phyloP scores from a whole-genome alignment of 1,284 basidiomycete genomes.

The Veloporphyrellus conicus region DNA sequence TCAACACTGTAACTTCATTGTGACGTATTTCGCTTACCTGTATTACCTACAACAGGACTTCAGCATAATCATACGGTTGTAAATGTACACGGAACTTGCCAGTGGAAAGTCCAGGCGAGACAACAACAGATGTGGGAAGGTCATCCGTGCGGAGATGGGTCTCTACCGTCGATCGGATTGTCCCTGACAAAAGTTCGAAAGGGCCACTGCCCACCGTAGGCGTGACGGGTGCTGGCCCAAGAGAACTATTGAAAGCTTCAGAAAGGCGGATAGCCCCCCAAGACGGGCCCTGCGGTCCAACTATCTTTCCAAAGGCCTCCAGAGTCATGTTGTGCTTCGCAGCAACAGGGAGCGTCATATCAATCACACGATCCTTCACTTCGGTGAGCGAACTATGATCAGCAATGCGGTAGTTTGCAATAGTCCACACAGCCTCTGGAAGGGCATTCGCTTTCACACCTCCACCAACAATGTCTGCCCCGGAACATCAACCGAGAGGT shows the following conservation, averaged over 20 bases:
- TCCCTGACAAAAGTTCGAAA: conserved; percentile 49
- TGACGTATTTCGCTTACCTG: conserved; percentile 21
- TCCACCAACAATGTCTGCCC: conserved; percentile 39
- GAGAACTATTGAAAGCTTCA: conserved; percentile 39
- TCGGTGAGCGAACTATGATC: conserved; percentile 36
- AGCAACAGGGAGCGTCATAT: conserved; percentile 35
- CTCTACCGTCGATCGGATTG: conserved; percentile 39
- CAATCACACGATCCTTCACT: conserved; percentile 34
- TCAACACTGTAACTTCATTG: conserved; percentile 21
- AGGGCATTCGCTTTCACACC: conserved; percentile 48
- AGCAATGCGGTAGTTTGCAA: conserved; percentile 43
- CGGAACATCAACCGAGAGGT: neutral
- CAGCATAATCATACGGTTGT: neutral
- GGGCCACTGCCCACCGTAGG: conserved; percentile 39
- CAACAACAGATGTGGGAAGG: conserved; percentile 11
- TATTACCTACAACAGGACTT: conserved; percentile 32
- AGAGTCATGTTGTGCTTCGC: conserved; percentile 40
- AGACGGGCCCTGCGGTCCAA: conserved; percentile 17
- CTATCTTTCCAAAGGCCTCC: conserved; percentile 38
- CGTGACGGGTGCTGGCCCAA: conserved; percentile 52
- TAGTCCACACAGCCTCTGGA: conserved; percentile 37
- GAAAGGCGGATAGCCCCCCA: conserved; percentile 26
- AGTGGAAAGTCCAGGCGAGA: conserved; percentile 28
- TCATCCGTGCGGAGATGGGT: conserved; percentile 27
- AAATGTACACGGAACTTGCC: conserved; percentile 17